Evolutionary conservation across 2,329 filamentous ascomycete species (phyloP).

Genomic region (Trichophyton benhamiae): DNA sequence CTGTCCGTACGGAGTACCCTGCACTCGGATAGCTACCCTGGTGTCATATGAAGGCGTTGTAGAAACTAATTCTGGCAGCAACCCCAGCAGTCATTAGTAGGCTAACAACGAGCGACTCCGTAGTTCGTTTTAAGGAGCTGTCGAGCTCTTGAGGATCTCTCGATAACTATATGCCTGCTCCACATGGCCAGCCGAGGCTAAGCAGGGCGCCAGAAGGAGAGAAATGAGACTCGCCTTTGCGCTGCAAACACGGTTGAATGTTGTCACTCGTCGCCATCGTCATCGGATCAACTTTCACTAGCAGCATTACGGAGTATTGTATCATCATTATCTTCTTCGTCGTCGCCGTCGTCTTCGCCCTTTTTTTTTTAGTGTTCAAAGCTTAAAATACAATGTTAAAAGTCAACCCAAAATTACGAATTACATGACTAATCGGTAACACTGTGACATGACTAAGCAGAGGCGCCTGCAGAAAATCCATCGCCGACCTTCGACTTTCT

Average conservation of each 20-base stretch:
- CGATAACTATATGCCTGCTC: not conserved
- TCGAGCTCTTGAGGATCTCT: not conserved
- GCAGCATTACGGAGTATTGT: no score
- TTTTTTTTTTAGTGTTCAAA: no score
- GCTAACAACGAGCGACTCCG: no score
- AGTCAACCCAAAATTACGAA: no score
- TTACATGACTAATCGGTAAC: not conserved
- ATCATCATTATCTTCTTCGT: not conserved
- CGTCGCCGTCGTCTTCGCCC: no score
- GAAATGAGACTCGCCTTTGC: not conserved
- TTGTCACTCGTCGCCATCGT: no score
- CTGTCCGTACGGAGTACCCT: not conserved
- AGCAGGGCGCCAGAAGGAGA: not conserved
- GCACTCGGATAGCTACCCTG: not conserved
- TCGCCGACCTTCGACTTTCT: not conserved
- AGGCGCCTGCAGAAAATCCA: not conserved
- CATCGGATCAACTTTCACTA: no score
- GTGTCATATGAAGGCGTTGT: not conserved
- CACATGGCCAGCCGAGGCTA: conserved; percentile 1
- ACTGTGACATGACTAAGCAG: not conserved
- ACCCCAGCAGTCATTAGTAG: no score
- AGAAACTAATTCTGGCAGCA: not conserved
- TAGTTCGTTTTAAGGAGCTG: not conserved
- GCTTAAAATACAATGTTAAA: not conserved
- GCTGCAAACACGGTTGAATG: not conserved